Evolutionary conservation across 148 eudicot species (phyloP).

Genomic region (Rhododendron griersonianum): DNA sequence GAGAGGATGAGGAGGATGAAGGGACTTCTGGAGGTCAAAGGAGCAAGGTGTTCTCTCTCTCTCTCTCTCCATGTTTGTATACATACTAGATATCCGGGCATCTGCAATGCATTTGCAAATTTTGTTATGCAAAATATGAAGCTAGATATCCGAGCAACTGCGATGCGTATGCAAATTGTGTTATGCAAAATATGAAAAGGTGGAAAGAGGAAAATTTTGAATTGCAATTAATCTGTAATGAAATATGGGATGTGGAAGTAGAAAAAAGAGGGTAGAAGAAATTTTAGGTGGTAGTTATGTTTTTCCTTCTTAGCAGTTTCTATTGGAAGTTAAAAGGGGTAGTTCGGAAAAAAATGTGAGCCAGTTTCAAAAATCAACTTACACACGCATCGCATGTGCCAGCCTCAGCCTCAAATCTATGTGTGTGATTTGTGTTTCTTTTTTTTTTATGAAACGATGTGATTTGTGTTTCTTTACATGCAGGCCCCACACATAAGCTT

Average conservation of each 20-base stretch:
- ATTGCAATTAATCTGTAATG: background rate
- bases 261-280: background rate
- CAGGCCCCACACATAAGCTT: background rate
- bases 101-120: background rate
- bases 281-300: background rate
- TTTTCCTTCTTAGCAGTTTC: background rate
- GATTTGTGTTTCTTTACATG: too few species aligned
- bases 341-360: background rate
- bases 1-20: conserved; percentile 33
- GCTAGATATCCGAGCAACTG: too few species aligned
- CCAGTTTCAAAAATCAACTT: background rate
- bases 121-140: background rate
- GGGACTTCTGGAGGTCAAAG: conserved; percentile 15
- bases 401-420: too few species aligned
- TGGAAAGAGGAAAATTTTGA: background rate
- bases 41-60: conserved; percentile 25
- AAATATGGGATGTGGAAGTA: background rate
- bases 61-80: too few species aligned
- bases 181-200: background rate
- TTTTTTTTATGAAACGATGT: too few species aligned
- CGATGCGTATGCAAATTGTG: background rate
- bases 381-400: too few species aligned
- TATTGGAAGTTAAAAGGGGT: background rate
- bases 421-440: too few species aligned
- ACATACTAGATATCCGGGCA: too few species aligned